Base-by-base conservation (phyloP, 2,329 filamentous ascomycete genomes). In the Botrytis aclada region DNA sequence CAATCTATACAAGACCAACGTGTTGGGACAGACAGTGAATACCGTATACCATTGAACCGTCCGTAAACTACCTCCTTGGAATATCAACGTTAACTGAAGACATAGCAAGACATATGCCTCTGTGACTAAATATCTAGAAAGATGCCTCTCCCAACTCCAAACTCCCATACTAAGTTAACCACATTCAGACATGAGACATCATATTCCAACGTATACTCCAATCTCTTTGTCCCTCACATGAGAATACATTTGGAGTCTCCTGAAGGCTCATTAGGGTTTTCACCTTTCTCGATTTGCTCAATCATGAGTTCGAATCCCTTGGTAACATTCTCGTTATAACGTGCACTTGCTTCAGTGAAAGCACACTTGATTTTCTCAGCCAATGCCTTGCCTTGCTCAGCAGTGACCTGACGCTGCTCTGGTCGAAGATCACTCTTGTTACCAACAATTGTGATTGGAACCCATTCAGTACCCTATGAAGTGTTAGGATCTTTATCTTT, bases 361-460 rank as follows among this genome's bases (percentile, higher is more conserved):
- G 92, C 94, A 83, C 95, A 98, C 76, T 93, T 90, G 82, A 97
- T 92, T 83, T 96, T 93, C 79, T 95, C 92, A 12, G 92, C 91
- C 60, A 98, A 85, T 80, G 92, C 92, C 82, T 92, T 92, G 77
- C 95, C 96, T 78, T 97, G 93, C 76, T 97, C 94, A 69, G 90
- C 83, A 45, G 89, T 91, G 77, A 99, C 94, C 83, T 98, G 95
- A 77, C 96, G 92, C 84, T 97, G 94, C 82, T 98, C 95, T 70
- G 94, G 91, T 74, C 93, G 91, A 73, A 99, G 86, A 83, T 99
- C 96, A 81, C 92, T 95, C 86, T 99, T 99, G 86, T 99, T 99
- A 78, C 94, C 96, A 71, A 99, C 95, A 75, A 99, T 92, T 78
- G 97, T 93, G 78, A 98, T 91, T 16, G 96, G 96, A 70, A 98